Percentiles rank a stretch among this genome's conserved stretches.
phyloP scores from a whole-genome alignment of 1,139 yeast genomes.

The Hansenula anomala region DNA sequence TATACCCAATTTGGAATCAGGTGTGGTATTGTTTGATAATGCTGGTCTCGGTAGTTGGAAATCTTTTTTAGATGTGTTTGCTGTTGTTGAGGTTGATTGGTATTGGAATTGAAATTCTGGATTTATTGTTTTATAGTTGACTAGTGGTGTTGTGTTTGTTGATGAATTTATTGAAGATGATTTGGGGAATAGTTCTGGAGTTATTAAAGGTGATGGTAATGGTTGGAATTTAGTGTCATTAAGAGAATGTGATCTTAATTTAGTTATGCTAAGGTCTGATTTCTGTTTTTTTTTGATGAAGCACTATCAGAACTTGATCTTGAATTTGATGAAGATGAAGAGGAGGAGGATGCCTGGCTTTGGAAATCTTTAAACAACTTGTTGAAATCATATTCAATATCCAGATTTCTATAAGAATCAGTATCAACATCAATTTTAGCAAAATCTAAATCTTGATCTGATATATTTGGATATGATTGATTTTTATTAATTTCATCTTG shows the following conservation, averaged over 20 bases:
- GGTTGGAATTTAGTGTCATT: constrained; percentile 8
- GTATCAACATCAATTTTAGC: constrained; percentile 51
- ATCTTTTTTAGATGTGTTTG: background rate
- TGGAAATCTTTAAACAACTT: constrained; percentile 21
- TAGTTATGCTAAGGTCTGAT: background rate
- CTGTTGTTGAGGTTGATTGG: background rate
- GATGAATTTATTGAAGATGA: constrained; percentile 3
- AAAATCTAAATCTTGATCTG: constrained; percentile 40
- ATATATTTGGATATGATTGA: constrained; percentile 10
- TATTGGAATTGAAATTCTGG: constrained; percentile 12
- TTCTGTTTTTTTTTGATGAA: too few species aligned
- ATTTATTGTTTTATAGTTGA: constrained; percentile 5
- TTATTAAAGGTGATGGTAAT: constrained; percentile 21
- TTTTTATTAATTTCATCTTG: constrained; percentile 24
- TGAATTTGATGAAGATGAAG: too few species aligned
- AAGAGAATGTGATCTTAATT: constrained; percentile 27
- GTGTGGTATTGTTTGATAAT: constrained; percentile 1
- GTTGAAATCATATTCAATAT: constrained; percentile 48
- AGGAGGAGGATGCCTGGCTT: constrained; percentile 18
- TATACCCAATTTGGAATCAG: constrained; percentile 5
- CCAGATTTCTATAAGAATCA: constrained; percentile 54
- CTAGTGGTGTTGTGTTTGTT: constrained; percentile 1
- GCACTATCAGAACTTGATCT: too few species aligned
- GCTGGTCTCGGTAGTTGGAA: constrained; percentile 5
- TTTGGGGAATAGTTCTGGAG: constrained; percentile 20